These are phyloP conservation scores for Luffa acutangula DNA, from an alignment of 306 rosid genomes.

Conservation along the genomic window DNA sequence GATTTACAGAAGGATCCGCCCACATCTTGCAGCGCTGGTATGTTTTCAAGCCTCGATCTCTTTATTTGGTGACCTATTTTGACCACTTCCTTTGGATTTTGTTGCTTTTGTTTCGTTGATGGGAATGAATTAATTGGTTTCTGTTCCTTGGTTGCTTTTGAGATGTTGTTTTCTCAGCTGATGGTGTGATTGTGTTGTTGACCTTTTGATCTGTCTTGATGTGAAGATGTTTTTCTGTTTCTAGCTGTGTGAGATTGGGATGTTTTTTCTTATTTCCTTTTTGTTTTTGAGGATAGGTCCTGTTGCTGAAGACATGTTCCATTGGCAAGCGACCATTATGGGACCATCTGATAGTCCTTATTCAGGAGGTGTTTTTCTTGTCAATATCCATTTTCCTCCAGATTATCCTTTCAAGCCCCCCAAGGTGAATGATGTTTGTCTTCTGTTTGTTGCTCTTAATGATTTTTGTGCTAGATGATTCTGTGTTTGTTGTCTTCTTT, in stretches of 20 bases:
- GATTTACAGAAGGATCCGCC: conserved; percentile 86
- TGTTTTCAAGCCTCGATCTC: not conserved
- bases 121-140: not conserved
- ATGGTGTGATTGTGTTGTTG: not conserved
- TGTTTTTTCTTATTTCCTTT: not conserved
- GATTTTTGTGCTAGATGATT: conserved; percentile 9
- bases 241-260: not conserved
- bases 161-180: not conserved
- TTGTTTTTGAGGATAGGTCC: conserved; percentile 30
- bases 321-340: conserved; percentile 70
- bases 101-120: not conserved
- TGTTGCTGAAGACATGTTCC: conserved; percentile 71
- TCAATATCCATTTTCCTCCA: conserved; percentile 53
- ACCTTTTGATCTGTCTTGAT: conserved; percentile 4
- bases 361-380: conserved; percentile 65
- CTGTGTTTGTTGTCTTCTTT: not conserved
- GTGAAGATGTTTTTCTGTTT: not conserved
- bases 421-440: conserved; percentile 30
- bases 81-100: not conserved
- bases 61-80: not conserved
- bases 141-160: not conserved
- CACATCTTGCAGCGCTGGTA: conserved; percentile 74
- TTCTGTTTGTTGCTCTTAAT: not conserved
- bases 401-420: conserved; percentile 79
- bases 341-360: conserved; percentile 70